Evolutionary conservation across 163 green algal species (phyloP).

Genomic region (Scenedesmus sp.): DNA sequence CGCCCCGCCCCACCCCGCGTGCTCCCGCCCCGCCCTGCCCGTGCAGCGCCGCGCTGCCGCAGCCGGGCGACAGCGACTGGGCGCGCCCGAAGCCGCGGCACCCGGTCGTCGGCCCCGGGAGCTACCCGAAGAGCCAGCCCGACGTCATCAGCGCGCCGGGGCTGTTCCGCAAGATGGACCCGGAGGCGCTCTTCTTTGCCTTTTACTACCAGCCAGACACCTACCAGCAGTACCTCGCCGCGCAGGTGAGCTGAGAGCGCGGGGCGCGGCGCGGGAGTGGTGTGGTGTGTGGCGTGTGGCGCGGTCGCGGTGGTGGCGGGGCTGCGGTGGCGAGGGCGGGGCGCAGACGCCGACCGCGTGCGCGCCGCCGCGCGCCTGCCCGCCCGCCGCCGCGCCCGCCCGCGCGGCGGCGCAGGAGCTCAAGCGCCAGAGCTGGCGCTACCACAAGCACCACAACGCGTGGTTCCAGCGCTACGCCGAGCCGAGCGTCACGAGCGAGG

Average conservation of each 20-base stretch:
- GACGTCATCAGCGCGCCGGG: constrained; percentile 82
- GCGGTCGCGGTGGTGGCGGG: neutral
- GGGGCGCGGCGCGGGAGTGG: too few species aligned
- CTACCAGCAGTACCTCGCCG: constrained; percentile 87
- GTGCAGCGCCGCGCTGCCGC: constrained; percentile 50
- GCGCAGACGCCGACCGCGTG: neutral
- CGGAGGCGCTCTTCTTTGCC: constrained; percentile 96
- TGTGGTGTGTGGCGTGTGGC: neutral
- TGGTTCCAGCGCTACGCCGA: constrained; percentile 93
- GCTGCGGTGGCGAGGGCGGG: neutral
- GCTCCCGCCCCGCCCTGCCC: neutral
- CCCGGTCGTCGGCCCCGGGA: constrained; percentile 51
- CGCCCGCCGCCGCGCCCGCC: neutral
- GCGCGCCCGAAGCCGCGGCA: constrained; percentile 57
- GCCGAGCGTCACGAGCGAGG: constrained; percentile 79
- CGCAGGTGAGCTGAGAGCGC: constrained; percentile 49
- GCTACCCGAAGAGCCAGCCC: constrained; percentile 59
- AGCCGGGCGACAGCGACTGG: constrained; percentile 78
- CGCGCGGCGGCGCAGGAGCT: constrained; percentile 72
- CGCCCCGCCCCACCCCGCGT: too few species aligned
- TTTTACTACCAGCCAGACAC: constrained; percentile 97
- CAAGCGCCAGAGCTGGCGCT: constrained; percentile 95
- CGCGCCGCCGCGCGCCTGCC: too few species aligned
- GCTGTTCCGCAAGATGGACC: constrained; percentile 94
- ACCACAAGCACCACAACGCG: constrained; percentile 95